phyloP scores from a whole-genome alignment of 1,284 basidiomycete species.

The Erythrobasidium hasegawianum region DNA sequence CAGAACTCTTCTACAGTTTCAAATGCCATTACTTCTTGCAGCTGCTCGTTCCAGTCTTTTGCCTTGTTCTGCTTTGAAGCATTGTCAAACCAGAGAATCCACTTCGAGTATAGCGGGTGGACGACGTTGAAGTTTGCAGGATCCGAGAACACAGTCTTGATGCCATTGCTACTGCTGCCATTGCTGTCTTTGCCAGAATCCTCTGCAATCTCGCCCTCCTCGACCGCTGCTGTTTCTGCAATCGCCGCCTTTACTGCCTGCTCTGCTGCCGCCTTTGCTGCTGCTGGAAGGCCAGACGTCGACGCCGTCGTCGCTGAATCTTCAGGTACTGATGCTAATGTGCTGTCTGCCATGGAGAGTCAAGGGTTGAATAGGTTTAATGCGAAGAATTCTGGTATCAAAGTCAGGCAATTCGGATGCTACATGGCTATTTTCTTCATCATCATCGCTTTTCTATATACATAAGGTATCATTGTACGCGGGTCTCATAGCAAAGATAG shows the following conservation, averaged over 20 bases:
- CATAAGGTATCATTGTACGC: no score
- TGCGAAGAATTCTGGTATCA: neutral
- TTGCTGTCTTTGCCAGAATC: conserved; percentile 3
- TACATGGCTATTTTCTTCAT: no score
- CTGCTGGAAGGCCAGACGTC: conserved; percentile 28
- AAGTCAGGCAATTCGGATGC: no score
- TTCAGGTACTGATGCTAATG: conserved; percentile 12
- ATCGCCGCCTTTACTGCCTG: conserved; percentile 32
- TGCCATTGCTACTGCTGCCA: neutral
- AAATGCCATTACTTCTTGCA: conserved; percentile 87
- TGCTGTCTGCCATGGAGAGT: neutral
- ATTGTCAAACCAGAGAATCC: conserved; percentile 91
- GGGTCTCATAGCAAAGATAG: no score
- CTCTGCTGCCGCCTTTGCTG: conserved; percentile 34
- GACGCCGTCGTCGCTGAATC: conserved; percentile 7
- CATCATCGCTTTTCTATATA: no score
- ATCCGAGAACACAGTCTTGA: conserved; percentile 42
- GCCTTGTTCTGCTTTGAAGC: conserved; percentile 58
- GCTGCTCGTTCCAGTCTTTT: conserved; percentile 94
- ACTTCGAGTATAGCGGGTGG: conserved; percentile 44
- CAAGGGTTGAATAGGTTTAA: no score
- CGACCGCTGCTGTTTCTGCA: conserved; percentile 24
- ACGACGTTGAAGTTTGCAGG: conserved; percentile 42
- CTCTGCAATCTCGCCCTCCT: conserved; percentile 29
- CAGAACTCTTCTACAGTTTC: conserved; percentile 96